Evolutionary conservation across 495 filamentous ascomycete genomes (phyloP), one percentile per base, ranked within the genome.

Genomic region (Astrocystis sublimbata): DNA sequence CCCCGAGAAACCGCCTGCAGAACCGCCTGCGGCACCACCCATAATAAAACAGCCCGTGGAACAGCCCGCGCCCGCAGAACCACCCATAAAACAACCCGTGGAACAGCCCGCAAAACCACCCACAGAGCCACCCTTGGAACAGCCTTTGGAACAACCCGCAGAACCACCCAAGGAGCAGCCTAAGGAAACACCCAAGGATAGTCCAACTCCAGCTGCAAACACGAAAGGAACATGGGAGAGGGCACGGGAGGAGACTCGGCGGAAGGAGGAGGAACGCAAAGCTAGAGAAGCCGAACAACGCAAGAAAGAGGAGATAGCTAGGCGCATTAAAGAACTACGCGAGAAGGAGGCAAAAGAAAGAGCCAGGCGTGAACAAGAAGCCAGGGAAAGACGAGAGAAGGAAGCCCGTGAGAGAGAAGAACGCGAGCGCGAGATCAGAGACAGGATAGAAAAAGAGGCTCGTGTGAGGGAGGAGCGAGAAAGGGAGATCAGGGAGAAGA

Each of bases 231-330:
- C 82, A 8, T 89, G 88, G 87, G 87, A 92, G 66, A 88, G 82
- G 62, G 89, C 86, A 3, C 77, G 85, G 56, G 89, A 92, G 69
- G 90, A 93, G 64, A 86, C 83, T 46, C 75, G 81, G 35, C 79
- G 78, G 49, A 79, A 80, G 49, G 85, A 86, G 59, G 86, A 89
- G 57, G 86, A 86, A 65, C 78, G 81, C 12, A 88, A 87, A 56
- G 74, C 72, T 3, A 78, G 69, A 59, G 81, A 84, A 52, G 79
- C 75, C 9, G 79, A 81, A 45, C 65, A 70, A 41, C 81, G 79
- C 60, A 70, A 71, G 51, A 80, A 78, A 50, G 81, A 86, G 60
- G 81, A 84, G 41, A 66, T 78, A 35, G 76, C 76, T 28, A 81
- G 76, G 45, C 78, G 78, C 35, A 61, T 81, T n/a, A 79, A 76